Evolutionary conservation across 2,329 filamentous ascomycete species (phyloP), one percentile per base, ranked within the genome.

Genomic region (Ceratocystis diversiconidia): DNA sequence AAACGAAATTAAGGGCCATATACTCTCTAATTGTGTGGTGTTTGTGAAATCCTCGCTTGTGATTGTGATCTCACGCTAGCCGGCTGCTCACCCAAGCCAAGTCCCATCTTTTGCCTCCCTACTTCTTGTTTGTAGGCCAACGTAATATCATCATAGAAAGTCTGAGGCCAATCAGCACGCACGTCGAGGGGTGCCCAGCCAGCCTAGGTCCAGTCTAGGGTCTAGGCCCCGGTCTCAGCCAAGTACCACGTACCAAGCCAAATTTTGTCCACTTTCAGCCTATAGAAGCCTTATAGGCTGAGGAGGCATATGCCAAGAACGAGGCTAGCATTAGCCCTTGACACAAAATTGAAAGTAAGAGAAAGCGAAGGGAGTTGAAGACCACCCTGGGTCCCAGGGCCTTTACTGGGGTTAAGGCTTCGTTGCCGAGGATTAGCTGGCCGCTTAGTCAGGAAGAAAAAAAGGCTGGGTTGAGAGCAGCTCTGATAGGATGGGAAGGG

Each of bases 1-100:
- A 36, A 59, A 36, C 55, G 55, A 59, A 36, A 59, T 59, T 59
- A 59, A 59, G 55, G 55, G 55, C 32, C 32, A 25, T 19, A 30
- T n/a, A 1, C 25, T 36, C 25, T 30, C 15, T n/a, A n/a, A 1
- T 30, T 15, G 55, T n/a, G 55, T 25, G 17, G 30, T n/a, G 30
- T 19, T 17, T 36, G 52, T 19, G 28, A 57, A 32, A 52, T 52
- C 8, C 22, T 52, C 36, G 36, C 36, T 52, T 25, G n/a, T 25
- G 55, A 28, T 36, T 59, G 55, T 59, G 10, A 59, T 19, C 28
- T 59, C 55, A 59, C 30, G 28, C 55, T 19, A 52, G 22, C 22
- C n/a, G n/a, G 55, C 15, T 36, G 5, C n/a, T 41, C 3, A 15
- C 36, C 36, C 12, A 15, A 15, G 36, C 28, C 55, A 59, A 36